Evolutionary conservation across 2,329 filamentous ascomycete genomes (phyloP), one percentile per base, ranked within the genome.

Genomic region (Akanthomyces dipterigenus): DNA sequence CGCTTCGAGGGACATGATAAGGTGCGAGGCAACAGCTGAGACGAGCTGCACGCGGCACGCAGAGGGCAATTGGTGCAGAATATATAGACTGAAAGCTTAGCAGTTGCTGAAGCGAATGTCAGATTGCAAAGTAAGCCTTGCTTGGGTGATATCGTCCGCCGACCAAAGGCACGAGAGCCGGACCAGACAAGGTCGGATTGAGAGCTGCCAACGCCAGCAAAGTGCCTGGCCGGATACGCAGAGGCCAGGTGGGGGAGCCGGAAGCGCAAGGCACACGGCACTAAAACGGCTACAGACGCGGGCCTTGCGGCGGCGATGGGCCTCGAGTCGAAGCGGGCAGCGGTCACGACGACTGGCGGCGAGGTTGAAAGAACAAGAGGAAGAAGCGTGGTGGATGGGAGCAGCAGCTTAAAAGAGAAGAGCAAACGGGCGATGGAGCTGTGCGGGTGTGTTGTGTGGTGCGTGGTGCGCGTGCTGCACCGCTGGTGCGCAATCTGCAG

Each of bases 371-470:
- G 48, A 36, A 36, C 24, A 31, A 34, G 34, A 48, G 50, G 31
- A 24, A 24, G 18, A 46, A 24, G 20, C 38, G 54, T 45, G 54
- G 42, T 36, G 55, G 42, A 57, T 48, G 55, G 28, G 18, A 48
- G 31, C 20, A 16, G 43, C 55, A 34, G 54, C 40, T 56, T 56
- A 46, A 56, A 46, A 57, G 55, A 40, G 18, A 16, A 57, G 42
- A 48, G 55, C 55, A 56, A 56, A 56, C 55, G 31, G 55, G 55
- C 55, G 55, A 57, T 16, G 55, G 55, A 57, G 43, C 43, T 45
- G 53, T 16, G 54, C 53, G 53, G 40, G 38, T 9, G 31, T 34
- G 31, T 7, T 34, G 31, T 34, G 31, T 31, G 7, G 34, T 16
- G 34, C 5, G 22, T 50, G 36, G 38, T 28, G 45, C 24, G 45